Evolutionary conservation across 2,329 filamentous ascomycete genomes (phyloP), one percentile per base, ranked within the genome.

Genomic region (Clarireedia hainanense): DNA sequence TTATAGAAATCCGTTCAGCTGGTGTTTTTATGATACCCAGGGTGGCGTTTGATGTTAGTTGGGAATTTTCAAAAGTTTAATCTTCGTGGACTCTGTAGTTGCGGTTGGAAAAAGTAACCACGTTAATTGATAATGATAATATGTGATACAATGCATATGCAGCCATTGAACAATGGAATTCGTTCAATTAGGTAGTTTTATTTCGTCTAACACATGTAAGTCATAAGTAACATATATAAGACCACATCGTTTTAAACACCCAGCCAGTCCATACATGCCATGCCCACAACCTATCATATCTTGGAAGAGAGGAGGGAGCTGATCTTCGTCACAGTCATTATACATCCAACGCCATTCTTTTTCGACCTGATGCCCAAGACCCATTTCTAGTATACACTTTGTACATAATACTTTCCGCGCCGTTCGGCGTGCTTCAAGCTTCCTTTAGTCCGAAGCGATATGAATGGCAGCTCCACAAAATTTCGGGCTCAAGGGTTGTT

Each of bases 401-500:
- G 27, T 55, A 55, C 47, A 55, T 50, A 27, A 27, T 45, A 10
- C 49, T 54, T 49, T 45, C 34, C 27, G 34, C 34, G 24, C 45
- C n/a, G 2, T 30, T 12, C 30, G 30, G 30, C 30, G 30, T 9
- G 9, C 30, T 14, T 34, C 30, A 34, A 34, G 9, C 30, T 34
- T 12, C 30, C 30, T 34, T 34, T 12, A 34, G 2, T 34, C 9
- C 9, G 3, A 12, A 34, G 30, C 10, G 12, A 34, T 34, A 4
- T 12, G 9, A 34, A 34, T 34, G 30, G 10, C 0, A 34, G 30
- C 30, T 34, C 30, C 10, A 34, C 30, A 5, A 24, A 27, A n/a
- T 26, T 6, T 45, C n/a, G 6, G 5, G 43, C 23, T 50, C 27
- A 50, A 55, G 47, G 52, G 76, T 94, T 95, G 81, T 94, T 95